These are phyloP conservation scores for Balamuthia mandrillaris DNA, from an alignment of 208 protist species.

Conservation along the genomic window DNA sequence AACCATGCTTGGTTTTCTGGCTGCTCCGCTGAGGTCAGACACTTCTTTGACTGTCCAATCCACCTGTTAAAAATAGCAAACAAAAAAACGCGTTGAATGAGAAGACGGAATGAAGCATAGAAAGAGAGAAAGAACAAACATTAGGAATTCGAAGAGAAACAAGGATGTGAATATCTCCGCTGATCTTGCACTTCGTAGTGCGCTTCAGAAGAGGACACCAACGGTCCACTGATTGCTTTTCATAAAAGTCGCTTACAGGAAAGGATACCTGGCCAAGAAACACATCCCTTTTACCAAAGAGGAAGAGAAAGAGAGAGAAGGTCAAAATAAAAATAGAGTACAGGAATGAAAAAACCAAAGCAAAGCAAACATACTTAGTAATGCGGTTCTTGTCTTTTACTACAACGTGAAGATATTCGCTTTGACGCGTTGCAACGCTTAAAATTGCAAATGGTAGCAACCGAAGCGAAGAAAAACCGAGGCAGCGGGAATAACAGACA, in stretches of 20 bases:
- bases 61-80: neutral
- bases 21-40: too few relatives aligned
- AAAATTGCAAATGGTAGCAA: too few relatives aligned
- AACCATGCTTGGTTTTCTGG: too few relatives aligned
- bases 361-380: neutral
- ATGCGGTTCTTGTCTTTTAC: neutral
- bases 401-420: slow-evolving; percentile 13
- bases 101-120: too few relatives aligned
- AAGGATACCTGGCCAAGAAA: neutral
- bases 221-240: neutral
- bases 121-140: too few relatives aligned
- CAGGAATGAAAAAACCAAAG: neutral
- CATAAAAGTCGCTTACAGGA: slow-evolving; percentile 12
- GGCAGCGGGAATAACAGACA: neutral
- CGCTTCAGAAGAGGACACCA: too few relatives aligned
- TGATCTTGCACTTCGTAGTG: too few relatives aligned
- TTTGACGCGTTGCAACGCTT: neutral
- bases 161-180: too few relatives aligned
- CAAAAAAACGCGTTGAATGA: too few relatives aligned
- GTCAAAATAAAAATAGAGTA: neutral
- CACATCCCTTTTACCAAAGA: neutral
- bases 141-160: too few relatives aligned
- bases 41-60: neutral
- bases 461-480: too few relatives aligned
- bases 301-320: neutral